Conservation (phyloP, 768 basidiomycete species). For the Cytidiella melzeri region DNA sequence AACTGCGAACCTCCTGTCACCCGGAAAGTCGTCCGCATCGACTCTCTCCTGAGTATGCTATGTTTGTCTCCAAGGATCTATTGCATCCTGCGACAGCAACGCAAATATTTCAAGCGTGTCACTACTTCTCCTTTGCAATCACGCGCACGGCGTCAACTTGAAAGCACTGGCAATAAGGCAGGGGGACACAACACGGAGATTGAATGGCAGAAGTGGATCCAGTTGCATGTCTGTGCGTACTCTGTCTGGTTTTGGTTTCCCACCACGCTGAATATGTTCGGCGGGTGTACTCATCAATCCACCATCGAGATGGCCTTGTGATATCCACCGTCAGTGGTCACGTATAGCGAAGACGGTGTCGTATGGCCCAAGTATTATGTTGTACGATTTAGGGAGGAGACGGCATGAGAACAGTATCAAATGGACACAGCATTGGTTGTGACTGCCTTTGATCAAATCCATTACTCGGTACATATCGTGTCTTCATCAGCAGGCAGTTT, state of each 20-base stretch:
- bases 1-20: no score
- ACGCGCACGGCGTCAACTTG: conserved; percentile 60
- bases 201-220: conserved; percentile 98
- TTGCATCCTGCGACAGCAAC: conserved; percentile 26
- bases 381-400: conserved; percentile 88
- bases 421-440: conserved; percentile 83
- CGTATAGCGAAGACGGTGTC: conserved; percentile 79
- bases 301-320: conserved; percentile 75
- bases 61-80: conserved; percentile 15
- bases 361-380: conserved; percentile 85
- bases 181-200: conserved; percentile 67
- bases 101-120: conserved; percentile 31
- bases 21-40: conserved; percentile 77
- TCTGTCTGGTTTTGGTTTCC: background rate
- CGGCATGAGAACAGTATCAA: conserved; percentile 89
- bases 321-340: conserved; percentile 81
- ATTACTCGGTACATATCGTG: conserved; percentile 56
- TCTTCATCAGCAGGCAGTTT: background rate
- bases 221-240: conserved; percentile 74
- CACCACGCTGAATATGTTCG: background rate
- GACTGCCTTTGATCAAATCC: conserved; percentile 86
- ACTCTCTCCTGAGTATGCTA: conserved; percentile 62
- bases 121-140: conserved; percentile 45
- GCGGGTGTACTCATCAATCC: conserved; percentile 69
- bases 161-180: conserved; percentile 88